Evolutionary conservation across 768 basidiomycete genomes (phyloP), one percentile per base, ranked within the genome.

Genomic region (Pleurotus cornucopiae): DNA sequence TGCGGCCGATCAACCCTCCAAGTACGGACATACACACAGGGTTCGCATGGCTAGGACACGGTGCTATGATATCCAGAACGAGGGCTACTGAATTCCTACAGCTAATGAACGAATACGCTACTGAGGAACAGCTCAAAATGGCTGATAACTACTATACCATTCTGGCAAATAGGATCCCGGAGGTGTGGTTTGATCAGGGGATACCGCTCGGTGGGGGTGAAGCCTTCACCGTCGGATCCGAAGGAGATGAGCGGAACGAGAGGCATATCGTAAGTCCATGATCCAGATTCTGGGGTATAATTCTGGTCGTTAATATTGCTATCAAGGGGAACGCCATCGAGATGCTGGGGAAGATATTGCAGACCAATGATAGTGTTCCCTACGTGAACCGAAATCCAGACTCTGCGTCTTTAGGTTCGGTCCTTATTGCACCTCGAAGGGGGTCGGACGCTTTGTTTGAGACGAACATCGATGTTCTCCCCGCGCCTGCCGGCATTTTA

Each of bases 61-160:
- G 86, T 16, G 66, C 84, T 5, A 75, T 88, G 54, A 66, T 88
- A 55, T 70, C 62, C 56, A 73, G 72, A 47, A 71, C 73, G 16
- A 67, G 69, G 54, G 77, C 72, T 13, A 66, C 69, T 13, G 69
- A 72, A 14, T 88, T 86, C 63, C 65, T 86, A 14, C 64, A 68
- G 12, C 72, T 86, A 43, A 64, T 86, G 60, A 56, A 69, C 3
- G 53, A 53, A 14, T 12, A 18, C 25, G 66, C 75, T 39, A 73
- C 80, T 0, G 66, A 73, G 3, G 80, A 81, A 38, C 77, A 85
- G 59, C 68, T 74, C 62, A 74, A 78, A 60, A 87, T 86, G 84
- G 83, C 85, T 3, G 87, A 88, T 63, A 88, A 88, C 58, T 86
- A 86, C 60, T 88, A 79, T 62, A 73, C 84, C 1, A 69, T 88